Conservation (phyloP, 257 asterid genomes). For the Craterostigma plantagineum region DNA sequence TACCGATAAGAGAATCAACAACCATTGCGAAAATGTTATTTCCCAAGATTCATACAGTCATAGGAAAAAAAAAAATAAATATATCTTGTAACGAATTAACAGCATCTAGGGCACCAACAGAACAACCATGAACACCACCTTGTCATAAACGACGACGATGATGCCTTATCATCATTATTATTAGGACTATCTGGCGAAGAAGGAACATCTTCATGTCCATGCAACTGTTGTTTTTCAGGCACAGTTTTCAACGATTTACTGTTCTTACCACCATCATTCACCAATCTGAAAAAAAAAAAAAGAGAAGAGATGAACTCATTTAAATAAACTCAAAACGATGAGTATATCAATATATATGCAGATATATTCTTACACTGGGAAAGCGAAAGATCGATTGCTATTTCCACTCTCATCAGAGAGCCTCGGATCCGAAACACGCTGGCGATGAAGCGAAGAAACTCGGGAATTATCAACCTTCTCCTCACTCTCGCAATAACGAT, state of each 20-base stretch:
- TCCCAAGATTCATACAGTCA: no score
- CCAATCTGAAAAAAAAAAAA: conserved; percentile 19
- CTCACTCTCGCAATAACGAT: no score
- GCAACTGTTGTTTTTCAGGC: conserved; percentile 14
- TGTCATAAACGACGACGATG: not conserved
- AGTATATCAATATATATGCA: not conserved
- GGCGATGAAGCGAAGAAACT: not conserved
- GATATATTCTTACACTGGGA: conserved; percentile 38
- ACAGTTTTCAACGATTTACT: conserved; percentile 13
- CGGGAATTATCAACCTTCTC: not conserved
- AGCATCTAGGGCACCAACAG: conserved; percentile 2
- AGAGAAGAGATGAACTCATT: no score
- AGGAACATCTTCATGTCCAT: no score
- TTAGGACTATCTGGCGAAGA: not conserved
- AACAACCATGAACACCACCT: conserved; percentile 2
- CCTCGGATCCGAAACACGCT: conserved; percentile 17
- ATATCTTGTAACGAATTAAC: not conserved
- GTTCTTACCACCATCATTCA: conserved; percentile 17
- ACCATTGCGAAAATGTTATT: no score
- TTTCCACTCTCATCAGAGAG: conserved; percentile 31
- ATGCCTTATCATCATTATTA: not conserved
- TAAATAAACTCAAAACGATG: no score
- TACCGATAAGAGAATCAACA: no score
- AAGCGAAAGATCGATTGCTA: conserved; percentile 32
- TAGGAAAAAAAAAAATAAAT: no score